Conservation (phyloP, 352 stramenopile species). For the Globisporangium splendens region DNA sequence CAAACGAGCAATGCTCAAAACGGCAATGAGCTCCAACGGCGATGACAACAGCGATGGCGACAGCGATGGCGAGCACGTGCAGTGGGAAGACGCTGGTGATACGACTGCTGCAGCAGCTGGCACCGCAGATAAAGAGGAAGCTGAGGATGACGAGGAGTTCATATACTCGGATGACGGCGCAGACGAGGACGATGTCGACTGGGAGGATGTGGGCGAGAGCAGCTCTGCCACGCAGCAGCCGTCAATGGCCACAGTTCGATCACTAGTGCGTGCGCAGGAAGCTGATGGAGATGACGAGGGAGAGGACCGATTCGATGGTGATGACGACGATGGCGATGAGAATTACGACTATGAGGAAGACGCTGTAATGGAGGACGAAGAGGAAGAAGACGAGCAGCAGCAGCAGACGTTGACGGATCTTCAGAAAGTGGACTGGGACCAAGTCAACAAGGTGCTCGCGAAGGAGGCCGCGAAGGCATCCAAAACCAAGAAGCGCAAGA, state of each 20-base stretch:
- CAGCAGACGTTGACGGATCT: constrained; percentile 19
- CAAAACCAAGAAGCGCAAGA: constrained; percentile 29
- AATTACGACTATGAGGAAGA: constrained; percentile 9
- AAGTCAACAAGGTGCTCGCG: constrained; percentile 56
- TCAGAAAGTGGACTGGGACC: constrained; percentile 59
- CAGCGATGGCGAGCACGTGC: not conserved
- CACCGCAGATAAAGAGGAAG: not conserved
- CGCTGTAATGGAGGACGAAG: constrained; percentile 7
- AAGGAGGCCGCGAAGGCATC: constrained; percentile 14
- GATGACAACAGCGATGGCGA: not conserved
- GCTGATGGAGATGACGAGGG: constrained; percentile 2
- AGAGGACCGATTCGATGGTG: constrained; percentile 11
- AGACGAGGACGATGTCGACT: constrained; percentile 57
- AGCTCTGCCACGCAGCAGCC: not conserved
- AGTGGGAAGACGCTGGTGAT: not conserved
- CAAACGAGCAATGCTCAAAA: not conserved
- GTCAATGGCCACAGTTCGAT: not conserved
- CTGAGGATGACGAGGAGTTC: constrained; percentile 43
- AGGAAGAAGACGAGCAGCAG: constrained; percentile 8
- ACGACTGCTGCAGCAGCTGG: too few species aligned
- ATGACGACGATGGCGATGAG: constrained; percentile 17
- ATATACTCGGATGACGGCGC: constrained; percentile 42
- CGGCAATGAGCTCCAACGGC: not conserved
- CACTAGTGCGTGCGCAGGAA: not conserved
- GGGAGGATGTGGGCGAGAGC: constrained; percentile 44